Base-by-base conservation (phyloP, 2,329 filamentous ascomycete genomes). In the Alternaria sp. region DNA sequence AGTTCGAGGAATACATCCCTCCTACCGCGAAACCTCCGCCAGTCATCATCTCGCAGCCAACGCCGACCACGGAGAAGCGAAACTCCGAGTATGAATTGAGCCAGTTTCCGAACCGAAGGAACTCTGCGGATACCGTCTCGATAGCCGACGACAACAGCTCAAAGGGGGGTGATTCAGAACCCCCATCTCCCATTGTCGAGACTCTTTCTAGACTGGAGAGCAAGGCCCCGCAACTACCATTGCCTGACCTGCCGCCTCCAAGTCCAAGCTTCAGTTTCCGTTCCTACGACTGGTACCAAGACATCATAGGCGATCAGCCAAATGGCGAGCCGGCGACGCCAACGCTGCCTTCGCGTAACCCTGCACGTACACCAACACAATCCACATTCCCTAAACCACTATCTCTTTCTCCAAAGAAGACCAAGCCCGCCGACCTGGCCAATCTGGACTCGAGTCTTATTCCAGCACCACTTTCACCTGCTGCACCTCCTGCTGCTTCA, bases 231-330 rank as follows among this genome's bases (percentile, higher is more conserved):
- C 61, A 63, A 24, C 64, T 69, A n/a, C 61, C 68, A 14, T 32
- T 67, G 8, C 65, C 65, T 9, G 66, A 66, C n/a, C 34, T 65
- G 20, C 61, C 59, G 44, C 69, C 69, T 12, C 68, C 69, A 43
- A 71, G 68, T 26, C 68, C 69, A 11, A 67, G 68, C 36, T 62
- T 70, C 34, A 71, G 69, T 24, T 71, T 70, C 28, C 63, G 61
- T 28, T 71, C 69, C 7, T 72, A 72, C 34, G 68, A 71, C 44
- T 72, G 70, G 70, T 72, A 72, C 47, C 68, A 70, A 42, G 70
- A 71, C 22, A 72, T 72, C 18, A 70, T 72, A 49, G 64, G 65
- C 30, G 67, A 71, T 28, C 63, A 61, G 14, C 34, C 57, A 22
- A 54, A 53, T 28, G 56, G 55, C 4, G 63, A 55, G 43, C 57